Evolutionary conservation across 768 basidiomycete species (phyloP).

Genomic region (Lactifluus pinguis): DNA sequence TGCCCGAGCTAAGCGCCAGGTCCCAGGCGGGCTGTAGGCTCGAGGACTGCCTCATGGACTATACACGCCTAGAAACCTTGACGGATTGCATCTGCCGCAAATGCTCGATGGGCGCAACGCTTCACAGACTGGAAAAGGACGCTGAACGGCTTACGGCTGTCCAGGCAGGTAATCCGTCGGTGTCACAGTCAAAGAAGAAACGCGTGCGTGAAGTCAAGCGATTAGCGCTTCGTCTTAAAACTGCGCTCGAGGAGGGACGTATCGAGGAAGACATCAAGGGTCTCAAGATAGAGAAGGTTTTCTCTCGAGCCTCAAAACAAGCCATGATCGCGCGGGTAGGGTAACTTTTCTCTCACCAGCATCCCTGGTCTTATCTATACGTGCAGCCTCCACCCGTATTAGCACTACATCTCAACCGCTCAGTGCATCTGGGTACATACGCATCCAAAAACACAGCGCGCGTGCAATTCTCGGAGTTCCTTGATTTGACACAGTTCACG

Average conservation of each 20-base stretch:
- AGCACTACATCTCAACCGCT: conserved; percentile 86
- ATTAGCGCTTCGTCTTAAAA: conserved; percentile 50
- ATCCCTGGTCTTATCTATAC: not conserved
- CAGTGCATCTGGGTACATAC: conserved; percentile 66
- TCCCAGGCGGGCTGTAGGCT: conserved; percentile 56
- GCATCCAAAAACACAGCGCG: conserved; percentile 79
- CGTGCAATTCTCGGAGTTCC: conserved; percentile 75
- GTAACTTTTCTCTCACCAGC: conserved; percentile 24
- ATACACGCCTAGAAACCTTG: conserved; percentile 80
- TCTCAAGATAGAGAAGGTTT: conserved; percentile 67
- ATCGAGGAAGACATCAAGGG: conserved; percentile 82
- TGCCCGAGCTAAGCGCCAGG: not conserved
- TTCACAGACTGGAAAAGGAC: conserved; percentile 53
- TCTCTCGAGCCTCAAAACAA: conserved; percentile 71
- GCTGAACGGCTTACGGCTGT: conserved; percentile 40
- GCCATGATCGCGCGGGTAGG: conserved; percentile 83
- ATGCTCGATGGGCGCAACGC: conserved; percentile 80
- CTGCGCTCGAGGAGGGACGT: conserved; percentile 60
- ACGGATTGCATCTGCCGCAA: conserved; percentile 90
- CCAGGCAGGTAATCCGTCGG: conserved; percentile 29
- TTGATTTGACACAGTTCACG: conserved; percentile 84
- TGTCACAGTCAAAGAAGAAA: conserved; percentile 66
- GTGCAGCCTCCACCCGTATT: conserved; percentile 76
- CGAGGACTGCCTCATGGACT: conserved; percentile 80
- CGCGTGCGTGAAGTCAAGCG: conserved; percentile 62